phyloP scores from a whole-genome alignment of 768 basidiomycete genomes.

The Tephrocybe sp. region DNA sequence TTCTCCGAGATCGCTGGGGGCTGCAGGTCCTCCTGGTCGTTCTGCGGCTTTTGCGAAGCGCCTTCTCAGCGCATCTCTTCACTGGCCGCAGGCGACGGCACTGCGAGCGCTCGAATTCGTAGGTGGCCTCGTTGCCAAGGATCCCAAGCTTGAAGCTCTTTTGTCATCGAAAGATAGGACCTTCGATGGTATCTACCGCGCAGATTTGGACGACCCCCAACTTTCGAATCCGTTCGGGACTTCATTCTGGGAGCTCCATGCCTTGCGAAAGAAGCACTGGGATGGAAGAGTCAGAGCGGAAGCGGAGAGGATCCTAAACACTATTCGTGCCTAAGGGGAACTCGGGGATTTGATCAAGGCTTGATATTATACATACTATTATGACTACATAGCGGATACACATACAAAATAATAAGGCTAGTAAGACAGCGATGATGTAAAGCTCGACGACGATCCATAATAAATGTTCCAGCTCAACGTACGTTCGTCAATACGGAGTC shows the following conservation, averaged over 20 bases:
- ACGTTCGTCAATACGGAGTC: constrained; percentile 4
- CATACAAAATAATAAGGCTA: constrained; percentile 12
- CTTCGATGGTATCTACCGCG: constrained; percentile 80
- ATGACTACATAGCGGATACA: constrained; percentile 14
- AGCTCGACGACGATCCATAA: background rate
- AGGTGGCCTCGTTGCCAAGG: constrained; percentile 65
- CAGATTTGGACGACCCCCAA: constrained; percentile 88
- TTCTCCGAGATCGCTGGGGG: constrained; percentile 63
- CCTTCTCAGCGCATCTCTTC: constrained; percentile 75
- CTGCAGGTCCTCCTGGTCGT: constrained; percentile 64
- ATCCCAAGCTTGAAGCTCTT: constrained; percentile 80
- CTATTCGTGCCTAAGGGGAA: constrained; percentile 33
- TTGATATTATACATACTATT: constrained; percentile 20
- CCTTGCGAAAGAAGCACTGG: constrained; percentile 58
- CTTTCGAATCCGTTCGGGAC: constrained; percentile 80
- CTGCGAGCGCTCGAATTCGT: constrained; percentile 77
- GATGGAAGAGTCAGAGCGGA: constrained; percentile 69
- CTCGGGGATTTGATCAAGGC: too few relatives aligned
- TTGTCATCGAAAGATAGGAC: constrained; percentile 86
- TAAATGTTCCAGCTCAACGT: constrained; percentile 8
- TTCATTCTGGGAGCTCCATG: constrained; percentile 82
- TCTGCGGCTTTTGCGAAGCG: constrained; percentile 93
- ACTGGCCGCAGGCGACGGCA: constrained; percentile 72
- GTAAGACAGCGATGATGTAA: constrained; percentile 8
- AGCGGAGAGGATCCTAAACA: constrained; percentile 57